Conservation (phyloP, 1,139 yeast genomes). For the Saccharomycopsis crataegensis region DNA sequence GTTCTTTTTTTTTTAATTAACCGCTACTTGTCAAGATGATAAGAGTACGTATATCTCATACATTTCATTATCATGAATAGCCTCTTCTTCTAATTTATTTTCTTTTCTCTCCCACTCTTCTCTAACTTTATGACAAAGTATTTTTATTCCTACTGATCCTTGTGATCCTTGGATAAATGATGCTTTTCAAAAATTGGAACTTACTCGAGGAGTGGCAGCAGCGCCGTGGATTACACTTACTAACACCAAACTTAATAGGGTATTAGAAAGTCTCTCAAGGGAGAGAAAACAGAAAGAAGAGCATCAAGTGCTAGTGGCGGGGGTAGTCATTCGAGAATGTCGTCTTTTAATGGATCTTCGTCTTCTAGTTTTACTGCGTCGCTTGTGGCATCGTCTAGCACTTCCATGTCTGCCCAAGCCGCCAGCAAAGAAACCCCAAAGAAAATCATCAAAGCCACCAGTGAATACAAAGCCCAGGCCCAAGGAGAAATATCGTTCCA, state of each 20-base stretch:
- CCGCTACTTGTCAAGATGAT: too few species aligned
- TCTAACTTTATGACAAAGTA: too few species aligned
- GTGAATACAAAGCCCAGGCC: conserved; percentile 71
- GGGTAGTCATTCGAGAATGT: conserved; percentile 14
- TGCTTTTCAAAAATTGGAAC: too few species aligned
- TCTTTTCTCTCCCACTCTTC: too few species aligned
- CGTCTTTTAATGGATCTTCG: conserved; percentile 8
- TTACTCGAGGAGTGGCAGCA: too few species aligned
- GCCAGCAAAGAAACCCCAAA: conserved; percentile 41
- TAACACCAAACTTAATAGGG: background rate
- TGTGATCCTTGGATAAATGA: too few species aligned
- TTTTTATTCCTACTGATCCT: too few species aligned
- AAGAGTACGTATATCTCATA: too few species aligned
- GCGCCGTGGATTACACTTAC: too few species aligned
- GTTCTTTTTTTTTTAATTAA: too few species aligned
- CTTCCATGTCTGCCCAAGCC: conserved; percentile 9
- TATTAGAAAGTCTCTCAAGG: conserved; percentile 19
- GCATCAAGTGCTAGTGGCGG: conserved; percentile 4
- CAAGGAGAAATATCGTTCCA: conserved; percentile 73
- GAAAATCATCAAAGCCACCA: conserved; percentile 77
- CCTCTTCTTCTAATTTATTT: too few species aligned
- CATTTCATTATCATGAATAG: too few species aligned
- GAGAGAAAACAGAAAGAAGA: conserved; percentile 16
- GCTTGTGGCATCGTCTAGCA: conserved; percentile 12
- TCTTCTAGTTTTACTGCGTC: conserved; percentile 14